These are phyloP conservation scores for Sphaerosporella brunnea DNA, from an alignment of 495 filamentous ascomycete species.

Conservation along the genomic window DNA sequence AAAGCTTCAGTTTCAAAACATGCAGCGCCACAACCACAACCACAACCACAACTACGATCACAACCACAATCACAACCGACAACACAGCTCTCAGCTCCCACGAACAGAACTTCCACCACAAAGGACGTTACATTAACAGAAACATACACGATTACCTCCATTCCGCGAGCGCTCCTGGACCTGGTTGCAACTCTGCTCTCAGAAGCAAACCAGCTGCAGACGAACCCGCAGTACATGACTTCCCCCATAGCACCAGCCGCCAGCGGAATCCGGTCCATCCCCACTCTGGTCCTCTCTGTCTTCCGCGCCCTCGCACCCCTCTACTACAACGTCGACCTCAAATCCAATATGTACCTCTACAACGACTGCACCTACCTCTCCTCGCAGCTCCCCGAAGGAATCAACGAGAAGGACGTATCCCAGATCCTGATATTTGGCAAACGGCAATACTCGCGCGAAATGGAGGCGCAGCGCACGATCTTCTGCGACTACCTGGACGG, in stretches of 20 bases:
- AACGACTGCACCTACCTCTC: conserved; percentile 75
- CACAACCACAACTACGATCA: no score
- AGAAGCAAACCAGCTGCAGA: conserved; percentile 13
- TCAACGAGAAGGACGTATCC: conserved; percentile 44
- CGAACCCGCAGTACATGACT: conserved; percentile 28
- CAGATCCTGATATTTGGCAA: conserved; percentile 62
- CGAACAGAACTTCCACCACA: conserved; percentile 13
- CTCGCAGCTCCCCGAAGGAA: conserved; percentile 41
- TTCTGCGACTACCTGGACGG: conserved; percentile 71
- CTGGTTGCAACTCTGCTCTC: conserved; percentile 48
- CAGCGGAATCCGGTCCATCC: conserved; percentile 56
- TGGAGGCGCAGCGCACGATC: conserved; percentile 68
- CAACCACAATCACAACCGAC: no score
- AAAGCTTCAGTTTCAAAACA: conserved; percentile 1
- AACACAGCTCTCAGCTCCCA: no score
- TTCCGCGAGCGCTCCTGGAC: conserved; percentile 57
- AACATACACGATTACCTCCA: conserved; percentile 67
- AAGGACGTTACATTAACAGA: conserved; percentile 64
- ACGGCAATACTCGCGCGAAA: conserved; percentile 69
- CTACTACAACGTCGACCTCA: conserved; percentile 44
- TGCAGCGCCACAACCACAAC: no score
- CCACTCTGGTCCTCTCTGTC: conserved; percentile 70
- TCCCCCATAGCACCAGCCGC: conserved; percentile 54
- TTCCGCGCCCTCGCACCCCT: conserved; percentile 73
- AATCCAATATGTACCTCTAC: conserved; percentile 50